Base-by-base conservation (phyloP, 2,329 filamentous ascomycete genomes). In the Venturia effusa region DNA sequence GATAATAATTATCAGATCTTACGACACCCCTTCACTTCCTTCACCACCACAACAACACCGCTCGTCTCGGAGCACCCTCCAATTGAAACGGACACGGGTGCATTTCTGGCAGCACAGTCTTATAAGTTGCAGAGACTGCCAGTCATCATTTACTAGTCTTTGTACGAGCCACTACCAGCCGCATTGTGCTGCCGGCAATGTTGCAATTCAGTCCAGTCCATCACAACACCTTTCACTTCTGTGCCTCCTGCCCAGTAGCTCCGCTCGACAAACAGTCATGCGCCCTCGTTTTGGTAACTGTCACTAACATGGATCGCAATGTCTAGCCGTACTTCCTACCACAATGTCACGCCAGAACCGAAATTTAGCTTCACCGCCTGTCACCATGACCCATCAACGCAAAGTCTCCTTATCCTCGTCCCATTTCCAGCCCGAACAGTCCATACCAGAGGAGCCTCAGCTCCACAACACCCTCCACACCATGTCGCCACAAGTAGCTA, bases 1-100 rank as follows among this genome's bases (percentile, higher is more conserved):
- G 51, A 57, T 57, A 57, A 57, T 27, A 57, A 8, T 57, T 57
- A 51, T 51, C 45, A 51, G 45, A 51, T 51, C 45, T 51, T 51
- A 27, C 19, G 45, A 48, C 22, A 13, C 22, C 22, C n/a, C n/a
- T 4, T 27, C 45, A 39, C 45, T 22, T n/a, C 43, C 43, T 22
- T 51, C 22, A 15, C n/a, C 22, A 15, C 22, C 10, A 27, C 22
- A 27, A 22, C n/a, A 15, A 22, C 22, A 13, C 45, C 22, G 8
- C 22, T 27, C 10, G 6, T 4, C 27, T 15, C 11, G 4, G 22
- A 4, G 45, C 17, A n/a, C 41, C 19, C 10, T 27, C 22, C 8
- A 27, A 27, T 51, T 13, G 8, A 27, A 13, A 51, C 15, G 4
- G 10, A 27, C 22, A 17, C 27, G 5, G 22, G 22, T 24, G 7